These are phyloP conservation scores for Babesia ovata DNA, from an alignment of 169 alveolate species.

Conservation along the genomic window DNA sequence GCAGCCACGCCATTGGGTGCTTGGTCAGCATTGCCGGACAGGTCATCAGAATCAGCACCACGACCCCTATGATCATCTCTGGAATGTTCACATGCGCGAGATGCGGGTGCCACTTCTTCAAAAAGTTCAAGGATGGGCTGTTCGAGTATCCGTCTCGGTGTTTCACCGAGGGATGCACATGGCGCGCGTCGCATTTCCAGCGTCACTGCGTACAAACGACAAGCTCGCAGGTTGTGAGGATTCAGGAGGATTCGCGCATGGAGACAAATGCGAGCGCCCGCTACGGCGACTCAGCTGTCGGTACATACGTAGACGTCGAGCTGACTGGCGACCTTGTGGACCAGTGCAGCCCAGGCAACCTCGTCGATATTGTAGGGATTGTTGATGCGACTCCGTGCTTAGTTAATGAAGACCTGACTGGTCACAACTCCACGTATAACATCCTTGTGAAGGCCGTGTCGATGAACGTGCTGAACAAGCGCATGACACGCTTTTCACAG, in stretches of 20 bases:
- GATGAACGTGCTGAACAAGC: conserved; percentile 9
- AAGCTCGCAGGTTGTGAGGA: conserved; percentile 29
- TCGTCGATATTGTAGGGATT: conserved; percentile 43
- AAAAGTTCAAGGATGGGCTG: conserved; percentile 32
- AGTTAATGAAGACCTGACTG: background rate
- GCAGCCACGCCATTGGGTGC: conserved; percentile 53
- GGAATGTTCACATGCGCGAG: conserved; percentile 43
- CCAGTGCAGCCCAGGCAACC: conserved; percentile 40
- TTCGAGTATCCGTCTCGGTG: conserved; percentile 37
- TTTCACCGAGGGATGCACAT: conserved; percentile 9
- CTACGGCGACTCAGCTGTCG: background rate
- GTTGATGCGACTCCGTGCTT: conserved; percentile 17
- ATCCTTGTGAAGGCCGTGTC: conserved; percentile 43
- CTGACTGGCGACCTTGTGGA: conserved; percentile 47
- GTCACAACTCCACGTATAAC: conserved; percentile 24
- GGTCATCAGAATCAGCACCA: conserved; percentile 32
- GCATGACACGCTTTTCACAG: background rate
- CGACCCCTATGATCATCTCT: conserved; percentile 36
- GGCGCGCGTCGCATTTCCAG: conserved; percentile 7
- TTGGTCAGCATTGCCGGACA: conserved; percentile 49
- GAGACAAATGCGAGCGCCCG: background rate
- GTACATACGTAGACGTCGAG: conserved; percentile 48
- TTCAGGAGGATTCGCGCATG: conserved; percentile 6
- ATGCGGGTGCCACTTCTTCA: conserved; percentile 42
- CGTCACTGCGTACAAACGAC: conserved; percentile 41